A percentile compares a stretch with the other conserved stretches of the same genome.
Conservation (phyloP, 768 basidiomycete species). For the Tricholoma terreum region DNA sequence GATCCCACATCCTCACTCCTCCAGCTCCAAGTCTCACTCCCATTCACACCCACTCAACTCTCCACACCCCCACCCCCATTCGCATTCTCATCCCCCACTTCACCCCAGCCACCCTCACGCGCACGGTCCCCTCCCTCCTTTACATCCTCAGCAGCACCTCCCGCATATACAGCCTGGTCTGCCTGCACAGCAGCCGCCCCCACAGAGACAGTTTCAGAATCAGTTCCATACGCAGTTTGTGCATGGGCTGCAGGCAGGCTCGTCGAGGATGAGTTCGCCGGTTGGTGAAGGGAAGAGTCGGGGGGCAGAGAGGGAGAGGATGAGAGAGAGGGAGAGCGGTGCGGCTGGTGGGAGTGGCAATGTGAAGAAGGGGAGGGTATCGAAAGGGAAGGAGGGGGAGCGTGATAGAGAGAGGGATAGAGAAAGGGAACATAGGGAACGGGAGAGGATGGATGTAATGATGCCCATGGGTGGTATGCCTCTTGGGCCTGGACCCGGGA, state of each 20-base stretch:
- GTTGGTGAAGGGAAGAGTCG: slow-evolving; percentile 15
- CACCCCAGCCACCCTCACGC: background rate
- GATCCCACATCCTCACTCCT: background rate
- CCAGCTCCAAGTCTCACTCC: background rate
- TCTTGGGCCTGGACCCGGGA: background rate
- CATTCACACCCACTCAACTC: slow-evolving; percentile 28
- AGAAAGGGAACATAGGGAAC: slow-evolving; percentile 7
- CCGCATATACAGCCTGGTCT: background rate
- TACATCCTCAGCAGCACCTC: background rate
- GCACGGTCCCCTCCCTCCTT: background rate
- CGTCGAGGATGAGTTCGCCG: slow-evolving; percentile 16
- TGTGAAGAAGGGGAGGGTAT: slow-evolving; percentile 2
- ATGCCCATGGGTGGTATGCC: slow-evolving; percentile 2
- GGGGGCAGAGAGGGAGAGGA: slow-evolving; percentile 11
- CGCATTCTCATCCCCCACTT: background rate
- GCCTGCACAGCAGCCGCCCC: slow-evolving; percentile 9
- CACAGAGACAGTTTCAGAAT: slow-evolving; percentile 28
- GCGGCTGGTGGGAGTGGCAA: too few species aligned
- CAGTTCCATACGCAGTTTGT: slow-evolving; percentile 32
- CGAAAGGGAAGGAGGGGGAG: slow-evolving; percentile 10
- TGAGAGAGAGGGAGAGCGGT: slow-evolving; percentile 23
- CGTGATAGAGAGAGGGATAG: slow-evolving; percentile 6
- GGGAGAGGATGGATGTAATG: slow-evolving; percentile 11
- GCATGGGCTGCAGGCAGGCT: slow-evolving; percentile 11
- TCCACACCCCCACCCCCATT: slow-evolving; percentile 1